These are phyloP conservation scores for Talaromyces atroroseus DNA, from an alignment of 2,329 filamentous ascomycete species.

Conservation along the genomic window DNA sequence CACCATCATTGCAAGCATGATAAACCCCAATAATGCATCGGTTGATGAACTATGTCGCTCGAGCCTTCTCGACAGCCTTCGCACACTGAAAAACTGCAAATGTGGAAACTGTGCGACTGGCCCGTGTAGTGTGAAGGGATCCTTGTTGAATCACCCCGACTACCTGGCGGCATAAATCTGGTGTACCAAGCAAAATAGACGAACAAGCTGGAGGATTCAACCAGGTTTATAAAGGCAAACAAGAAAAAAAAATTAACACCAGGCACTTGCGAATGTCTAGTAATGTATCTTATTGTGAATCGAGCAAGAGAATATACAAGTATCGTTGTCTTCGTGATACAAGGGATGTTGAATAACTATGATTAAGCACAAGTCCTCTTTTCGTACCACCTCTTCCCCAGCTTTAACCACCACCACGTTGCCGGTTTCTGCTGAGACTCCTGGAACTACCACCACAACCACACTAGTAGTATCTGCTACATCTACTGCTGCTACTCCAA, in stretches of 20 bases:
- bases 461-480: no score
- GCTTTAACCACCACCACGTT: no score
- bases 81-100: conserved; percentile 9
- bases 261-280: no score
- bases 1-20: conserved; percentile 7
- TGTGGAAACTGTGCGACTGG: conserved; percentile 11
- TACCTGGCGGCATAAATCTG: conserved; percentile 5
- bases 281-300: no score
- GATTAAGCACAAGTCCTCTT: no score
- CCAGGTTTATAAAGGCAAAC: not conserved
- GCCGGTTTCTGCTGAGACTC: no score
- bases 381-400: no score
- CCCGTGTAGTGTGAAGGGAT: conserved; percentile 9
- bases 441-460: no score
- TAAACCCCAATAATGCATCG: not conserved
- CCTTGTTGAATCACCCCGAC: conserved; percentile 6
- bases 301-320: no score
- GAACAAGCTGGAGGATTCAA: not conserved
- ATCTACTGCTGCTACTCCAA: no score
- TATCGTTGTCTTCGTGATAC: no score
- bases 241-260: not conserved
- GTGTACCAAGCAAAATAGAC: not conserved
- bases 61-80: conserved; percentile 6
- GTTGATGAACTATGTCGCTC: not conserved
- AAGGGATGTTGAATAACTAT: no score